Base-by-base conservation (phyloP, 495 filamentous ascomycete genomes). In the Aspergillus sclerotiicarbonarius region DNA sequence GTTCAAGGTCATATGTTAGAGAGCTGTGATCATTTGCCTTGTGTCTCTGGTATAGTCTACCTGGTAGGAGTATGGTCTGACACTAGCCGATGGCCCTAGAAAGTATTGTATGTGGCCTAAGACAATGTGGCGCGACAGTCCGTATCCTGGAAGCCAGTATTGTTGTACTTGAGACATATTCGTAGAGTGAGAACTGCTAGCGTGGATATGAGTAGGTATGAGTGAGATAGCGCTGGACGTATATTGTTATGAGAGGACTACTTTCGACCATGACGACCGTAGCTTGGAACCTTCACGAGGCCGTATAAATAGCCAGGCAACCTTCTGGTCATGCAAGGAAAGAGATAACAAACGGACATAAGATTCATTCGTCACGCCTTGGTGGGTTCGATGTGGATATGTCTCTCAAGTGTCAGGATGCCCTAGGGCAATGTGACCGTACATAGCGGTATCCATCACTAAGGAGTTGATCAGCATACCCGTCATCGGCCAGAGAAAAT, bases 101-200 rank as follows among this genome's bases (percentile, higher is more conserved):
- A 78, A 80, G 53, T 76, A 81, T 51, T 80, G 78, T 35, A 82
- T 80, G 30, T 82, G 73, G 35, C 76, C 75, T 25, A 82, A 68
- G 55, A 82, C 78, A 35, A 82, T 78, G 48, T 82, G 78, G 32
- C 79, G 78, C 50, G 78, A 81, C 15, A 82, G 76, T 5, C 73
- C 69, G 58, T 76, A 81, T 39, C 80, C 79, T n/a, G 80, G 79
- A 20, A 82, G 68, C 67, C 79, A 82, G 62, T 82, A 82, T 59
- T 78, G 72, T 56, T 76, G 73, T 41, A 69, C 69, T 52, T 64
- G 25, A 35, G 19, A 32, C 46, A 45, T 59, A 20, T 54, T 31
- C 8, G 15, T 59, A 33, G 29, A 33, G 32, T 30, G 18, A 54
- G 20, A 30, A 41, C 21, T 18, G 43, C 25, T 30, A 35, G 21